Evolutionary conservation across 2,329 filamentous ascomycete species (phyloP), one percentile per base, ranked within the genome.

Genomic region (Colletotrichum tofieldiae): DNA sequence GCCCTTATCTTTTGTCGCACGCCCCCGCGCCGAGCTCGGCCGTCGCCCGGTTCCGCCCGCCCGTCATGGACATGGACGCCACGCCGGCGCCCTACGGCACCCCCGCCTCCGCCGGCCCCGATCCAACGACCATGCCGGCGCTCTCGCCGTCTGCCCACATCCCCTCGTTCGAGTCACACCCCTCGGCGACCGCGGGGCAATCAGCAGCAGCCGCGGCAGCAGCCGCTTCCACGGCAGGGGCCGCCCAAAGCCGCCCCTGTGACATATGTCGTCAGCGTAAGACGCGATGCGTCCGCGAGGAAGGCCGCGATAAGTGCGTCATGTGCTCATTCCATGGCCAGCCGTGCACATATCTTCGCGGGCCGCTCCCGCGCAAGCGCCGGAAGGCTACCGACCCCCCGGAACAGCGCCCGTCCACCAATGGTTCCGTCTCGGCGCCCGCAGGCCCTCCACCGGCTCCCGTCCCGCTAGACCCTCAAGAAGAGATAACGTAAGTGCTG

Each of bases 251-350:
- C 62, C 84, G 88, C 9, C 88, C 88, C n/a, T 90, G 88, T 80
- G 91, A 93, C 83, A 90, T 89, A 66, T 93, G 91, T 79, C 86
- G 91, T 72, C 85, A 89, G 77, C 87, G 91, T 75, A 93, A 93
- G 82, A 89, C 87, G 75, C 88, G 90, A 76, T 93, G 91, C 78
- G 90, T 92, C 60, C 87, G 90, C 76, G 87, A 91, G 77, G 88
- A 91, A 64, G 87, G 85, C 67, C 86, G 86, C 75, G 84, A 85
- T 54, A 85, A 88, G 75, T 93, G 91, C 78, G 89, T 92, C 60
- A 82, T 92, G 71, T 93, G 91, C 80, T 87, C 88, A 73, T 92
- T 92, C 79, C 90, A 92, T 81, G 89, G 89, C 78, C 89, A 92
- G 77, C 88, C 90, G 74, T 92, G 91, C 80, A 92, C 91, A 32